phyloP scores from a whole-genome alignment of 768 basidiomycete species.

The Exidia glandulosa region DNA sequence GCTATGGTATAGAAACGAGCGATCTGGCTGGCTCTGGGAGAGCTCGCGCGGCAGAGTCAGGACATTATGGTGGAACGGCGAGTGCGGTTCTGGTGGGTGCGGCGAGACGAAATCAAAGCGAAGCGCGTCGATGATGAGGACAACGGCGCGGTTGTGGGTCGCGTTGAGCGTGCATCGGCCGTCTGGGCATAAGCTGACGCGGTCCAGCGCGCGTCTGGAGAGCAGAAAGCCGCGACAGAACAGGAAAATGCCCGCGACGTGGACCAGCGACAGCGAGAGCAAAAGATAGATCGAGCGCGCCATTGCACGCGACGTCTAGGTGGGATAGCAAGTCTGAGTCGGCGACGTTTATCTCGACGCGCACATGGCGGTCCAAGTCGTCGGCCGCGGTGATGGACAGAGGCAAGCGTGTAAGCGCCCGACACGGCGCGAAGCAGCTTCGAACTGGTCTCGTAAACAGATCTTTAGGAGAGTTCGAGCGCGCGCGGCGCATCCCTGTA shows the following conservation, averaged over 20 bases:
- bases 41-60: slow-evolving; percentile 70
- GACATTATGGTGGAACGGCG: slow-evolving; percentile 70
- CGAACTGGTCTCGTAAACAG: no score
- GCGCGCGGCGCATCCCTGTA: no score
- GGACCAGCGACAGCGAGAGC: slow-evolving; percentile 38
- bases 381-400: no score
- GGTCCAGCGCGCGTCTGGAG: slow-evolving; percentile 58
- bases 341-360: no score
- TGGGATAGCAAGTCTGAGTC: no score
- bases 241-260: slow-evolving; percentile 71
- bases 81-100: slow-evolving; percentile 41
- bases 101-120: slow-evolving; percentile 89
- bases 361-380: no score
- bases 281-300: no score
- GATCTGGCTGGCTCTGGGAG: slow-evolving; percentile 46
- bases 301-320: no score
- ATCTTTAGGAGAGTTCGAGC: no score
- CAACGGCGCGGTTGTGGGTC: slow-evolving; percentile 68
- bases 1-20: slow-evolving; percentile 81
- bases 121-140: slow-evolving; percentile 85
- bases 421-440: no score
- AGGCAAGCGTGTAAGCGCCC: no score
- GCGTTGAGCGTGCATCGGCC: slow-evolving; percentile 37
- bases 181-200: slow-evolving; percentile 34
- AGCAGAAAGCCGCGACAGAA: slow-evolving; percentile 90